Conservation (phyloP, 1,284 basidiomycete genomes). For the Tilletia setariae region DNA sequence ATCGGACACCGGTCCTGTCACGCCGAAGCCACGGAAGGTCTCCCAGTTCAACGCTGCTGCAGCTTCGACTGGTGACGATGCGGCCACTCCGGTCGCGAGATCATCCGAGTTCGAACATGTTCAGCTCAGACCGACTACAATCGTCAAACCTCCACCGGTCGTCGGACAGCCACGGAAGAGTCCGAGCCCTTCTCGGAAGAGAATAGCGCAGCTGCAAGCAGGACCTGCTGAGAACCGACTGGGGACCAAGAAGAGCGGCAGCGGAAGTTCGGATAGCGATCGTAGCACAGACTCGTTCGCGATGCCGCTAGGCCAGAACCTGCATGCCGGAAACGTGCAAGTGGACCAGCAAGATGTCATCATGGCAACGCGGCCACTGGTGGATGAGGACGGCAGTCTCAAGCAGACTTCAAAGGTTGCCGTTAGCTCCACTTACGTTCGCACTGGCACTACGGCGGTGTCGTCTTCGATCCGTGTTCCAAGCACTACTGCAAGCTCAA, state of each 20-base stretch:
- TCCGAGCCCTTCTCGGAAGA: conserved; percentile 44
- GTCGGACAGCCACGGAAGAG: conserved; percentile 53
- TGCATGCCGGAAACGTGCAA: conserved; percentile 10
- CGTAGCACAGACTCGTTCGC: not conserved
- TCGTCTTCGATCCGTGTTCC: too few species aligned
- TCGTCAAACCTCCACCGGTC: conserved; percentile 47
- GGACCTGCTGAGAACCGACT: not conserved
- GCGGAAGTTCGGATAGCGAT: not conserved
- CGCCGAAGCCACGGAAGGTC: conserved; percentile 15
- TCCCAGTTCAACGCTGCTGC: conserved; percentile 22
- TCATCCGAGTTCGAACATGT: conserved; percentile 25
- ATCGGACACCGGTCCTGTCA: not conserved
- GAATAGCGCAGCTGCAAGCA: conserved; percentile 19
- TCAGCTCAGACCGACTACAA: conserved; percentile 14
- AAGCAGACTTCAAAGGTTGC: too few species aligned
- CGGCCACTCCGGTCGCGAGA: conserved; percentile 16
- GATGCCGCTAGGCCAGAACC: not conserved
- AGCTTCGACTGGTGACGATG: conserved; percentile 12
- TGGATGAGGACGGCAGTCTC: not conserved
- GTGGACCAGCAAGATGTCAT: not conserved
- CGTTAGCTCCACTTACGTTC: too few species aligned
- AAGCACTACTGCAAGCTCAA: too few species aligned
- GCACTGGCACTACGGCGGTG: too few species aligned
- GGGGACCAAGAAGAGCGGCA: not conserved
- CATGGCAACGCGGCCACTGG: not conserved